A percentile compares a stretch with the other conserved stretches of the same genome.
Evolutionary conservation across 352 stramenopile genomes (phyloP).

Genomic region (Globisporangium canariense): DNA sequence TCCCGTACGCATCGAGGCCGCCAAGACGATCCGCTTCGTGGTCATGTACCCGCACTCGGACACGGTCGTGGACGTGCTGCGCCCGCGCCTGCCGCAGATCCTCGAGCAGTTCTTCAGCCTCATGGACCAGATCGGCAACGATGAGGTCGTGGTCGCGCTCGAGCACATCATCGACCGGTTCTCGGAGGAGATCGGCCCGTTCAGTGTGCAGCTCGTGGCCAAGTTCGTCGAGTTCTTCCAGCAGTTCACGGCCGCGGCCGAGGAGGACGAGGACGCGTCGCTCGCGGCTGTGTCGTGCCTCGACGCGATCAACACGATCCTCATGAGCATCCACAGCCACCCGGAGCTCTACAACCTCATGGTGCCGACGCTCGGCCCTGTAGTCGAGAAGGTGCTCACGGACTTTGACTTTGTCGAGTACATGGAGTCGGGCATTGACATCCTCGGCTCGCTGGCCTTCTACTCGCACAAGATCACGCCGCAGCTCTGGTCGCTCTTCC

Average conservation of each 20-base stretch:
- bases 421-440: conserved; percentile 95
- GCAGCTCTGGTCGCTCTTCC: conserved; percentile 95
- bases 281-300: conserved; percentile 92
- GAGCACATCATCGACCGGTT: conserved; percentile 97
- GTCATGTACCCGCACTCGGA: conserved; percentile 86
- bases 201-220: conserved; percentile 90
- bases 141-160: conserved; percentile 94
- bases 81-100: conserved; percentile 92
- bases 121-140: conserved; percentile 98
- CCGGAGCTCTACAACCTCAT: conserved; percentile 85
- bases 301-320: conserved; percentile 83
- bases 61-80: conserved; percentile 80
- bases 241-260: conserved; percentile 90
- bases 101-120: conserved; percentile 98
- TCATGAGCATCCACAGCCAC: conserved; percentile 81
- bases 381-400: conserved; percentile 95
- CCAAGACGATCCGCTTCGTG: conserved; percentile 86
- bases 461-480: conserved; percentile 91
- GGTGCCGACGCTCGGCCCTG: conserved; percentile 92
- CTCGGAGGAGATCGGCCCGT: conserved; percentile 93
- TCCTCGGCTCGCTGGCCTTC: conserved; percentile 95
- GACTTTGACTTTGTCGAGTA: conserved; percentile 97
- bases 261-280: conserved; percentile 95
- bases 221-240: conserved; percentile 95
- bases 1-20: conserved; percentile 96